phyloP scores from a whole-genome alignment of 352 stramenopile species.

The Phytophthora multivora region DNA sequence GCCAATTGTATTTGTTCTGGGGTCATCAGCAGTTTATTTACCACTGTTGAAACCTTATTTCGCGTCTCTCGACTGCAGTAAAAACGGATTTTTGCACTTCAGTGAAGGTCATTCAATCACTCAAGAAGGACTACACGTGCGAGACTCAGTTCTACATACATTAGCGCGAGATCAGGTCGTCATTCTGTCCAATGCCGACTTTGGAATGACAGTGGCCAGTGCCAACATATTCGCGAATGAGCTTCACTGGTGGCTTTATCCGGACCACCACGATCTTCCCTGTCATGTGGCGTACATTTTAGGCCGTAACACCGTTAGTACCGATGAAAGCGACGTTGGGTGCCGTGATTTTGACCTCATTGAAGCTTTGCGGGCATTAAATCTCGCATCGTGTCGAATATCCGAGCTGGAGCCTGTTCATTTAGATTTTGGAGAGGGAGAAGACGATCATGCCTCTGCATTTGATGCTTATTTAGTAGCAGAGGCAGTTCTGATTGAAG shows the following conservation, averaged over 20 bases:
- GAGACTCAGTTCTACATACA: constrained; percentile 13
- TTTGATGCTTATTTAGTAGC: constrained; percentile 68
- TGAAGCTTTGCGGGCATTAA: constrained; percentile 27
- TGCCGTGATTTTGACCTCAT: constrained; percentile 34
- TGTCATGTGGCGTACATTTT: constrained; percentile 35
- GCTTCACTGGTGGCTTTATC: constrained; percentile 36
- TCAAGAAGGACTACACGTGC: constrained; percentile 1
- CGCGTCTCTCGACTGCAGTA: constrained; percentile 25
- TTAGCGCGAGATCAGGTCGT: constrained; percentile 21
- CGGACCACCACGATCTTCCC: constrained; percentile 22
- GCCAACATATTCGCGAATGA: constrained; percentile 39
- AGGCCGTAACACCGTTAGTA: neutral
- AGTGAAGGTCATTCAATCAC: neutral
- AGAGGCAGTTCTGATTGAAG: constrained; percentile 65
- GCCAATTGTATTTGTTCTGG: constrained; percentile 32
- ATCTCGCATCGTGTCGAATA: constrained; percentile 19
- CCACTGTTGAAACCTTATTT: constrained; percentile 34
- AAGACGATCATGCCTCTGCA: constrained; percentile 21
- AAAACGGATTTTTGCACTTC: constrained; percentile 2
- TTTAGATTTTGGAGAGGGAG: constrained; percentile 7
- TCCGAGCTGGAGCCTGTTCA: constrained; percentile 14
- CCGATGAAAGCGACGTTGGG: neutral
- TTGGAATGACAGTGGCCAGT: constrained; percentile 32
- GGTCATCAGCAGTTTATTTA: constrained; percentile 6
- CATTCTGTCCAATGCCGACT: constrained; percentile 40